Conservation (phyloP, 495 filamentous ascomycete genomes). For the Pyrenopolyporus hunteri region DNA sequence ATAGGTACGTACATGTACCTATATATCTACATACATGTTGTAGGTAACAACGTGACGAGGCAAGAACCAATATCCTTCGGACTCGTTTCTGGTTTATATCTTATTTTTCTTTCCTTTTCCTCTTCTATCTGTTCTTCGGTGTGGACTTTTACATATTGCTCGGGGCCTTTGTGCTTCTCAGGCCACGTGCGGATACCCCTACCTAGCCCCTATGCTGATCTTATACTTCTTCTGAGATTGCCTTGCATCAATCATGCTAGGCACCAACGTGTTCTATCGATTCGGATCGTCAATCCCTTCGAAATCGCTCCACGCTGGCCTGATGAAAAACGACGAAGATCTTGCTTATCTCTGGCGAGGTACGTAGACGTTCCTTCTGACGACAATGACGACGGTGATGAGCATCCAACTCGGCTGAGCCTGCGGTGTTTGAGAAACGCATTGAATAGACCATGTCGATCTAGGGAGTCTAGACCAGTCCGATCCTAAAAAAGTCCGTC, state of each 20-base stretch:
- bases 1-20: neutral
- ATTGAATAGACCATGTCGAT: constrained; percentile 33
- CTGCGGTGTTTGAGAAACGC: constrained; percentile 6
- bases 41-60: constrained; percentile 4
- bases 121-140: no score
- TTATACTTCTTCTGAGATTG: constrained; percentile 12
- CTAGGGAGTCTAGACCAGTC: constrained; percentile 42
- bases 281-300: constrained; percentile 23
- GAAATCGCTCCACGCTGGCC: constrained; percentile 2
- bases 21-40: neutral
- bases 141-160: neutral
- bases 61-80: constrained; percentile 3
- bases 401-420: constrained; percentile 2
- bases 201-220: constrained; percentile 19
- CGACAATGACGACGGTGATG: neutral
- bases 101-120: neutral
- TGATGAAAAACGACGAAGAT: constrained; percentile 5
- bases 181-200: constrained; percentile 20
- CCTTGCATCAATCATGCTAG: constrained; percentile 26
- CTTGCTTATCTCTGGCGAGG: constrained; percentile 2
- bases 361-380: constrained; percentile 27
- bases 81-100: neutral
- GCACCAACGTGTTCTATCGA: constrained; percentile 10
- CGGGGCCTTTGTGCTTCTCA: neutral
- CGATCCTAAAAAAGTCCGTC: constrained; percentile 32